A percentile compares a stretch with the other conserved stretches of the same genome.
Conservation (phyloP, 2,329 filamentous ascomycete species). For the Blastomyces parvus region DNA sequence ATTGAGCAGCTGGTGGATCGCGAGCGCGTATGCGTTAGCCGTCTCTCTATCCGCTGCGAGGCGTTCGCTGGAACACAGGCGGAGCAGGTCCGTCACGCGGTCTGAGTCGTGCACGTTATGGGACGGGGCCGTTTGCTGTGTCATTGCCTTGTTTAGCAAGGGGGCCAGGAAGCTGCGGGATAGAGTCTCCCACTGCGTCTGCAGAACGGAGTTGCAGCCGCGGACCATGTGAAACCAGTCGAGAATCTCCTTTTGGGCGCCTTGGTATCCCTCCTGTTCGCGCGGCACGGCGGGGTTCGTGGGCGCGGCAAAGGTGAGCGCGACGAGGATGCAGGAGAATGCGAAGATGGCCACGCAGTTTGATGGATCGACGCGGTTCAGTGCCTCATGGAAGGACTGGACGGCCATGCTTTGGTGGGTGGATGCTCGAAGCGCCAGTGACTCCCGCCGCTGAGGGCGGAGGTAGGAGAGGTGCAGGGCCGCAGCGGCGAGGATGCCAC, state of each 20-base stretch:
- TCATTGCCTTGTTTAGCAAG: conserved; percentile 22
- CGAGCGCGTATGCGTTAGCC: conserved; percentile 21
- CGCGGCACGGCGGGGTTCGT: conserved; percentile 8
- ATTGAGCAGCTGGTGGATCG: conserved; percentile 24
- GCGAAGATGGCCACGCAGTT: conserved; percentile 35
- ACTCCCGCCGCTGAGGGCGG: conserved; percentile 20
- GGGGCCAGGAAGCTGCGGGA: conserved; percentile 23
- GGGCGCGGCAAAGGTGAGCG: conserved; percentile 21
- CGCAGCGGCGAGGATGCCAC: conserved; percentile 30
- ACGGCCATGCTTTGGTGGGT: conserved; percentile 24
- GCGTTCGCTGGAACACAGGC: conserved; percentile 16
- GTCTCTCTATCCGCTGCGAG: conserved; percentile 19
- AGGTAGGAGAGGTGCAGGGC: conserved; percentile 32
- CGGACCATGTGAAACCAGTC: conserved; percentile 25
- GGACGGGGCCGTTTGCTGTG: conserved; percentile 21
- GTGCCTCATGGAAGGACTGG: conserved; percentile 20
- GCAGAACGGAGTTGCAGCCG: conserved; percentile 24
- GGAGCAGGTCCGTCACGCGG: conserved; percentile 22
- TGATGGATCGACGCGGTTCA: conserved; percentile 26
- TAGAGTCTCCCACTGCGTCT: conserved; percentile 22
- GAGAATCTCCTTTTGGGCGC: conserved; percentile 22
- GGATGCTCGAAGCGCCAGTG: conserved; percentile 21
- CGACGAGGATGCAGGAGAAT: conserved; percentile 24
- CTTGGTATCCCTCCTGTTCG: conserved; percentile 16
- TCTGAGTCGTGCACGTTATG: conserved; percentile 20